Evolutionary conservation across 345 rosid genomes (phyloP), one percentile per base, ranked within the genome.

Genomic region (Eucalyptus globulus): DNA sequence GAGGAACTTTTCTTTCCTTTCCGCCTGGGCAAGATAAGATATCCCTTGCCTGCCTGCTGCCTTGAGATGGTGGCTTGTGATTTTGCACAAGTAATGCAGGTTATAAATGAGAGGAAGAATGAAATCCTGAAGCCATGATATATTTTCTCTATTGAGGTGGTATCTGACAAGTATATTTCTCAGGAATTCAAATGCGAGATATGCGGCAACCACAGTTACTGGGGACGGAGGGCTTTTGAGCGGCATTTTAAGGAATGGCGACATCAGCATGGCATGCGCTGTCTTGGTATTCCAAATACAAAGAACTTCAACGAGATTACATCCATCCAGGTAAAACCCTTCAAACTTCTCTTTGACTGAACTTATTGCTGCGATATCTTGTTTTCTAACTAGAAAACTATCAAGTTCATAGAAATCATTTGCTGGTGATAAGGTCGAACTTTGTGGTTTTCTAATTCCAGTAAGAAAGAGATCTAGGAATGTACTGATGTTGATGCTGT

Each of bases 231-330:
- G 89, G 99, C 99, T 87, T 98, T 94, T 76, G 99, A 98, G 95
- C 93, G 99, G 89, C 99, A 98, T 92, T 98, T 98, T 91, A 97
- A 98, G 95, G 99, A 98, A 93, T 95, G 95, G 96, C 95, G 97
- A 31, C 99, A 98, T 94, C 99, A 98, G 89, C 99, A 98, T 90
- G 99, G 99, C 81, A 98, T 98, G 99, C 99, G 99, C 50, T 98
- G 99, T 91, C 94, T 97, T 86, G 99, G 99, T 89, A 98, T 98
- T 88, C 99, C 99, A 60, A 98, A 98, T 94, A 98, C 99, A 51
- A 98, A 98, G 93, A 98, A 98, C 93, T 98, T 98, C 89, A 98
- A 98, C 22, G 99, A 98, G 92, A 96, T 98, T 92, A 98, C 99
- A 34, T 96, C 98, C 2, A 98, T 98, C 69, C 94, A 93, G 95